phyloP scores from a whole-genome alignment of 1,284 basidiomycete genomes.

The Volvariella surrecta region DNA sequence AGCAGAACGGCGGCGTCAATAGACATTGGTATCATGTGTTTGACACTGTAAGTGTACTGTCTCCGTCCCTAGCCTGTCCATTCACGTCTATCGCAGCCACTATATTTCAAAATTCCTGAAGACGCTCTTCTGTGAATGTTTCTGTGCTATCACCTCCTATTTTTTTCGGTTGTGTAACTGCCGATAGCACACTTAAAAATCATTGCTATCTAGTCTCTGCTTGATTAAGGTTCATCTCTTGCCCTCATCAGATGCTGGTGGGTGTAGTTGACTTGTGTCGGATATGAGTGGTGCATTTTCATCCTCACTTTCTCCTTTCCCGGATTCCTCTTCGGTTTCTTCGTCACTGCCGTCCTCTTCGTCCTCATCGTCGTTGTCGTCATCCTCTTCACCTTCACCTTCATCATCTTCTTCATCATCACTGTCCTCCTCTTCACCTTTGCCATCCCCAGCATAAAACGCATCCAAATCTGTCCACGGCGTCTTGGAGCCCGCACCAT shows the following conservation, averaged over 20 bases:
- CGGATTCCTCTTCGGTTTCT: background rate
- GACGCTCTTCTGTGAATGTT: conserved; percentile 33
- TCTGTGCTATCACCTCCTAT: background rate
- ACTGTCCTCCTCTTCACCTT: conserved; percentile 13
- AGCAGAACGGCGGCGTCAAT: conserved; percentile 48
- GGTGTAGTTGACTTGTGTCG: too few species aligned
- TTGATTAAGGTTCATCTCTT: too few species aligned
- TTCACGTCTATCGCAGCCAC: conserved; percentile 32
- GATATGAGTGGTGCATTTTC: background rate
- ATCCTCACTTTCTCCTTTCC: background rate
- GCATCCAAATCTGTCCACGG: conserved; percentile 56
- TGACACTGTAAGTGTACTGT: conserved; percentile 39
- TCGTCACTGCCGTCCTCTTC: background rate
- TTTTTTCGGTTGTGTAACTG: too few species aligned
- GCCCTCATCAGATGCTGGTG: too few species aligned
- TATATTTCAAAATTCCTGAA: conserved; percentile 60
- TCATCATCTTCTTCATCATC: conserved; percentile 14
- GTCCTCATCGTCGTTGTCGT: conserved; percentile 6
- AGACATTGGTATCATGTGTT: conserved; percentile 76
- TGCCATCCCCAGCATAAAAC: conserved; percentile 49
- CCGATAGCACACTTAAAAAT: too few species aligned
- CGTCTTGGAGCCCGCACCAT: conserved; percentile 27
- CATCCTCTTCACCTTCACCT: conserved; percentile 8
- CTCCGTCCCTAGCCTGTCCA: conserved; percentile 1
- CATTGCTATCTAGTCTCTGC: too few species aligned